Base-by-base conservation (phyloP, 1,284 basidiomycete genomes). In the Phylloporus sp. region DNA sequence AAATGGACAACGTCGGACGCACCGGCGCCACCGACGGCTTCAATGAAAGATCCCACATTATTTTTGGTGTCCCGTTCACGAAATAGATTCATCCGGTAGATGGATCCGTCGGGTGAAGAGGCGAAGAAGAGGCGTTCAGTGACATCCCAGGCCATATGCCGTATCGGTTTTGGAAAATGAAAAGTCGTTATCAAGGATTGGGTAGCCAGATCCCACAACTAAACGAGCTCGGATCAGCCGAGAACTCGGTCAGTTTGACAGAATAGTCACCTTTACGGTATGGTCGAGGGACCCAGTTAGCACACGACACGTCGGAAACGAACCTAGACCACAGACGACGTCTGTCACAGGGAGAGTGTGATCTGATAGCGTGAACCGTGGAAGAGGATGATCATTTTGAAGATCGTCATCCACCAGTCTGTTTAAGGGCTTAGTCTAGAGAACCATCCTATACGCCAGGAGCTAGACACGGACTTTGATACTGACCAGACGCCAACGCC, bases 321-420 rank as follows among this genome's bases (percentile, higher is more conserved):
- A 71, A 8, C 95, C 95, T 55, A 92, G 80, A 5, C 95, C 94
- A 71, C 96, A 91, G 25, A 85, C 80, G 45, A 99, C 86, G 73
- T 95, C 93, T 5, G 93, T 93, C 29, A 99, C 87, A 10, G 94
- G 92, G 4, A 99, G 86, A 0, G 96, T 97, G 78, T 99, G 97
- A 80, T 99, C 97, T 14, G 93, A 89, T 23, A 99, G 84, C 3
- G 89, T 90, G 73, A 90, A 93, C 77, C 92, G 94, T 7, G 96
- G 92, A 61, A 91, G 84, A 2, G 93, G 89, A 32, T 90, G 83
- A 64, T 93, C 91, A 71, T 87, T 87, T 80, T 93, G 91, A 25
- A 83, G 73, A 29, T 88, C 87, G 68, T 94, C 87, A 70, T 94
- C 91, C 25, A 94, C 78, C 67, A 95, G 80, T 86, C 91, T 92